Evolutionary conservation across 768 basidiomycete genomes (phyloP).

Genomic region (Leccinum sublutescens): DNA sequence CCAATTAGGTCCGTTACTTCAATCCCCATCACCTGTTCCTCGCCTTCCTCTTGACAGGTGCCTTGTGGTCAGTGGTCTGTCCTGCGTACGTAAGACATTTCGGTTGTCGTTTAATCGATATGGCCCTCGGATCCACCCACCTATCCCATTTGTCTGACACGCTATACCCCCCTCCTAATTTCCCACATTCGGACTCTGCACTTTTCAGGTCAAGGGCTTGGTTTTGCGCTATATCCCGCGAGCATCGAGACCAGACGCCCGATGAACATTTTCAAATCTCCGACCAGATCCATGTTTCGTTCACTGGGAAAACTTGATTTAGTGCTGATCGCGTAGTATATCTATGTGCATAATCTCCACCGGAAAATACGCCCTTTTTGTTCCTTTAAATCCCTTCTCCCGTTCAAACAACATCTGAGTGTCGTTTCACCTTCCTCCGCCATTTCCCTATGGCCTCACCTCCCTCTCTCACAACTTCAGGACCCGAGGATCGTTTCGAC

Average conservation of each 20-base stretch:
- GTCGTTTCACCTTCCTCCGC: slow-evolving; percentile 26
- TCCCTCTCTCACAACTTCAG: slow-evolving; percentile 15
- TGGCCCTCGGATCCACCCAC: slow-evolving; percentile 38
- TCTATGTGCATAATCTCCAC: slow-evolving; percentile 40
- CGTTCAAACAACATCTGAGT: slow-evolving; percentile 22
- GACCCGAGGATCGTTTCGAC: slow-evolving; percentile 34
- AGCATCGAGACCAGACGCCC: slow-evolving; percentile 36
- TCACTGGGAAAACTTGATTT: slow-evolving; percentile 37
- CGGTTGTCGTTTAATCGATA: slow-evolving; percentile 39
- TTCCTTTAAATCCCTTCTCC: slow-evolving; percentile 32
- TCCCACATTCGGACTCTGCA: slow-evolving; percentile 34
- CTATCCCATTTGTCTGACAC: slow-evolving; percentile 33
- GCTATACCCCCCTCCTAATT: slow-evolving; percentile 27
- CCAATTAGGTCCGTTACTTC: slow-evolving; percentile 33
- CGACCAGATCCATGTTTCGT: slow-evolving; percentile 37
- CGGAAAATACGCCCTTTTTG: slow-evolving; percentile 26
- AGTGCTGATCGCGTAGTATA: slow-evolving; percentile 40
- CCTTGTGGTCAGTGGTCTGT: slow-evolving; percentile 32
- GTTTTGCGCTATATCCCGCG: slow-evolving; percentile 36
- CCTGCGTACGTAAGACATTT: slow-evolving; percentile 35
- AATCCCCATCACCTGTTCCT: slow-evolving; percentile 26
- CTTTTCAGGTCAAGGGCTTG: slow-evolving; percentile 35
- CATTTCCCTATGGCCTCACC: slow-evolving; percentile 27
- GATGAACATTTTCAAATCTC: slow-evolving; percentile 37
- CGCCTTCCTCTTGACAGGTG: slow-evolving; percentile 32